Evolutionary conservation across 768 basidiomycete genomes (phyloP).

Genomic region (Clitopilus hobsonii): DNA sequence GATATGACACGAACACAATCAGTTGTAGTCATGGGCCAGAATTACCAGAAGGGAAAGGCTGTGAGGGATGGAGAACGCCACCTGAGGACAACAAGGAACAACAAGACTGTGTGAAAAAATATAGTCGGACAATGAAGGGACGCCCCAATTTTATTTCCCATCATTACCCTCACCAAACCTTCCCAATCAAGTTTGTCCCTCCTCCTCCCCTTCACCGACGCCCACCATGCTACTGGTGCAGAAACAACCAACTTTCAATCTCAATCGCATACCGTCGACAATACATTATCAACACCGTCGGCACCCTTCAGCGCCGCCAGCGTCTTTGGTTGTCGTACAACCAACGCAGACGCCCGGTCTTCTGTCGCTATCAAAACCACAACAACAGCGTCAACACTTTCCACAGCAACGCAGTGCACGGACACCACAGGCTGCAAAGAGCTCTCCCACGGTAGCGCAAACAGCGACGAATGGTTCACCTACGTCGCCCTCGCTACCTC

Average conservation of each 20-base stretch:
- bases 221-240: constrained; percentile 45
- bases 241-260: constrained; percentile 33
- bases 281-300: constrained; percentile 42
- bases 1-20: not conserved
- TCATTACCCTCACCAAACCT: constrained; percentile 12
- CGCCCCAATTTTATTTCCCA: constrained; percentile 15
- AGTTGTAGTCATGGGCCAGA: not conserved
- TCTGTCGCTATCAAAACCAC: constrained; percentile 51
- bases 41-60: not conserved
- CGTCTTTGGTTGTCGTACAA: constrained; percentile 60
- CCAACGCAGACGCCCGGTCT: constrained; percentile 73
- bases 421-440: constrained; percentile 22
- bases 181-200: constrained; percentile 11
- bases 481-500: constrained; percentile 25
- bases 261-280: constrained; percentile 19
- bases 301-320: constrained; percentile 60
- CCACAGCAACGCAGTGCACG: constrained; percentile 21
- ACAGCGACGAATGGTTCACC: constrained; percentile 20
- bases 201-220: constrained; percentile 14
- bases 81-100: constrained; percentile 17
- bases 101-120: constrained; percentile 15
- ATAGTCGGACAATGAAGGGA: constrained; percentile 5
- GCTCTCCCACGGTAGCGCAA: constrained; percentile 3
- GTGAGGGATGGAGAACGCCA: constrained; percentile 13
- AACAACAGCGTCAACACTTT: constrained; percentile 18